Conservation (phyloP, 139 green algal species). For the Closterium sp. region DNA sequence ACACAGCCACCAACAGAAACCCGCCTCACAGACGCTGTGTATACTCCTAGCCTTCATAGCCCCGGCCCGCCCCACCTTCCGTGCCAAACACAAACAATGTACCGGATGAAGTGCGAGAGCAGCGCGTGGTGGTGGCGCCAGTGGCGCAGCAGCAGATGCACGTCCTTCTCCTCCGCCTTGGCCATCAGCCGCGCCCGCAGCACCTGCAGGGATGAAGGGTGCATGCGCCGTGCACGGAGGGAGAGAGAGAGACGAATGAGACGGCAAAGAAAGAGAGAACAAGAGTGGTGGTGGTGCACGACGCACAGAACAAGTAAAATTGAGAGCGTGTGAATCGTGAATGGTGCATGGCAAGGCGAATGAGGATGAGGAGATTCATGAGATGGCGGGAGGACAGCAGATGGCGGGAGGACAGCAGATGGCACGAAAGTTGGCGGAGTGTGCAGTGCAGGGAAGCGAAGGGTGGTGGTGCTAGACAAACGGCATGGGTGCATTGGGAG, state of each 20-base stretch:
- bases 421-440: neutral
- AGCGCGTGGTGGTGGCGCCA: neutral
- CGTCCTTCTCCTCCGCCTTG: conserved; percentile 9
- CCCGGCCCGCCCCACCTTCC: too few relatives aligned
- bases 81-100: too few relatives aligned
- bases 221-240: neutral
- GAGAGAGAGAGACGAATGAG: neutral
- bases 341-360: too few relatives aligned
- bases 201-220: too few relatives aligned
- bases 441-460: neutral
- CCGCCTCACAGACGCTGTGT: too few relatives aligned
- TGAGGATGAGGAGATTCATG: neutral
- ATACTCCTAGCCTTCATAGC: too few relatives aligned
- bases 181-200: neutral
- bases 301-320: neutral
- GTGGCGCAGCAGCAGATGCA: neutral
- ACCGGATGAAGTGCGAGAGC: conserved; percentile 4
- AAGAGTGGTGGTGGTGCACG: neutral
- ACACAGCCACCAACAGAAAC: too few relatives aligned
- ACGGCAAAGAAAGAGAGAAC: neutral
- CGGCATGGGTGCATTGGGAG: too few relatives aligned
- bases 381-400: neutral
- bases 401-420: neutral
- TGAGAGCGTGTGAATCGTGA: too few relatives aligned
- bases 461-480: neutral